phyloP scores from a whole-genome alignment of 2,329 filamentous ascomycete genomes.

The Phyllosticta citrichinensis region DNA sequence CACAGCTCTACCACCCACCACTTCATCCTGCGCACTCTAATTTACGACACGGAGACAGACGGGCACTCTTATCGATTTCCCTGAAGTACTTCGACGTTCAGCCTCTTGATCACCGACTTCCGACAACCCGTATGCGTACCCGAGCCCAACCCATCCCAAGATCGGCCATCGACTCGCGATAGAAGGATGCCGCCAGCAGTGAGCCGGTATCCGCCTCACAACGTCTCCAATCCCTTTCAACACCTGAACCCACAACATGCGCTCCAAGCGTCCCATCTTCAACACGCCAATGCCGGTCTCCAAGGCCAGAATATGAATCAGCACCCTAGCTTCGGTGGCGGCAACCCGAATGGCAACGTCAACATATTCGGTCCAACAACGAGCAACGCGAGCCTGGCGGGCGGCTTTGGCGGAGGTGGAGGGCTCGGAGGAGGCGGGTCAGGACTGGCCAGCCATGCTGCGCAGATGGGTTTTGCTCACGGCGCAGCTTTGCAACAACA shows the following conservation, averaged over 20 bases:
- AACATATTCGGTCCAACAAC: slow-evolving; percentile 40
- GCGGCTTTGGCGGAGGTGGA: slow-evolving; percentile 46
- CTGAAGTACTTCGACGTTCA: not conserved
- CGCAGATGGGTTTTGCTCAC: slow-evolving; percentile 77
- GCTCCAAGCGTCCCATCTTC: slow-evolving; percentile 28
- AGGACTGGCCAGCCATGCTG: slow-evolving; percentile 76
- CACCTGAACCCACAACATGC: slow-evolving; percentile 42
- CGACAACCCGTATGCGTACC: slow-evolving; percentile 8
- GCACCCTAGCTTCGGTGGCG: slow-evolving; percentile 55
- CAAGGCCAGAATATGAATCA: slow-evolving; percentile 46
- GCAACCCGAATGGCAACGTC: slow-evolving; percentile 50
- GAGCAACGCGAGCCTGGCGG: slow-evolving; percentile 44
- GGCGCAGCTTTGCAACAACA: slow-evolving; percentile 48
- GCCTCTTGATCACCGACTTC: slow-evolving; percentile 1
- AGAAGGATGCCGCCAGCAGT: slow-evolving; percentile 47
- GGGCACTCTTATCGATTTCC: not conserved
- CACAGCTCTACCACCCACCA: not conserved
- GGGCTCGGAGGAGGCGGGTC: slow-evolving; percentile 46
- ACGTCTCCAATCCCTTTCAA: slow-evolving; percentile 49
- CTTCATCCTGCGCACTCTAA: not conserved
- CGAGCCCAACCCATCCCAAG: slow-evolving; percentile 1
- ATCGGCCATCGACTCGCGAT: slow-evolving; percentile 9
- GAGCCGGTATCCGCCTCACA: slow-evolving; percentile 48
- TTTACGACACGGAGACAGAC: not conserved
- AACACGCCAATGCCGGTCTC: slow-evolving; percentile 31